Base-by-base conservation (phyloP, 1,284 basidiomycete genomes). In the Flammula alnicola region DNA sequence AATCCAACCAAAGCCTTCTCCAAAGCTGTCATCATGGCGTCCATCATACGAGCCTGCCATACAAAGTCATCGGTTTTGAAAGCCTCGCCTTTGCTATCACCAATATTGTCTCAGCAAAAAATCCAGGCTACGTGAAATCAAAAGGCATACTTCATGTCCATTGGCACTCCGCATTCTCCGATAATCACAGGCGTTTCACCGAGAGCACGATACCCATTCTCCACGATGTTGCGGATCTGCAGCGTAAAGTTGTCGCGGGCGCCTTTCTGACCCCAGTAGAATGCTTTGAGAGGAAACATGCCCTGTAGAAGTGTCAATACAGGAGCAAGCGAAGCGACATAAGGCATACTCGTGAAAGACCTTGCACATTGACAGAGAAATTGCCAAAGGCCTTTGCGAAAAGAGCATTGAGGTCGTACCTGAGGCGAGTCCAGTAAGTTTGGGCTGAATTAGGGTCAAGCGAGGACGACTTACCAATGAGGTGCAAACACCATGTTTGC, bases 151-250 rank as follows among this genome's bases (percentile, higher is more conserved):
- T 97, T 96, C 77, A 96, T 81, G 62, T 98, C 94, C 85, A 97
- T 95, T 0, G 94, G 94, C 30, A 96, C 78, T 26, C 95, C 95
- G 56, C 88, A 91, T 67, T 98, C 95, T 20, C 94, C 94, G 55
- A 98, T 83, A 6, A 96, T 70, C 27, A 93, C 80, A 7, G 94
- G 94, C 9, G 72, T 79, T 61, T 93, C 88, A 20, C 89, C 91
- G 0, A 96, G 75, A 3, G 80, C 74, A 26, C 77, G 68, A 58
- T 90, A 83, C 0, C 79, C 84, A 26, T 79, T 76, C 41, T 87
- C 75, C 3, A 91, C 82, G 36, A 96, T 80, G 53, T 86, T 95
- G n/a, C 77, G 73, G 35, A 97, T 86, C 61, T 97, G 95, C 3
- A 88, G 66, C 7, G 80, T 71, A 64, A 87, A 97, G 65, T 98